These are phyloP conservation scores for Saccharomycopsis babjevae DNA, from an alignment of 805 yeast species.

Conservation along the genomic window DNA sequence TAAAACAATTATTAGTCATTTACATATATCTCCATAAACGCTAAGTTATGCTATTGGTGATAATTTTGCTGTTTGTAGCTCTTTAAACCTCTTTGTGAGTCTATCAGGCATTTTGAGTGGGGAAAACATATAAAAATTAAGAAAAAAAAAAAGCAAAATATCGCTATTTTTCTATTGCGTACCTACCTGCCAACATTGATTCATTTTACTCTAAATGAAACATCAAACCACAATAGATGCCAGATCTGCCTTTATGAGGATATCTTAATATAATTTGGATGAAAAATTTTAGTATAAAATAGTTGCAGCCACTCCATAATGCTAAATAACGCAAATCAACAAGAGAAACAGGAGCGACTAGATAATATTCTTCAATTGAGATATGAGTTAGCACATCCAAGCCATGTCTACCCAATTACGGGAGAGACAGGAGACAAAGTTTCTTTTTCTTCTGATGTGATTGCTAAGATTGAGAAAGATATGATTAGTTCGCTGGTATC, in stretches of 20 bases:
- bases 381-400: neutral
- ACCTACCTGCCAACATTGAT: too few species aligned
- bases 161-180: too few species aligned
- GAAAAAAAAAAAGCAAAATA: neutral
- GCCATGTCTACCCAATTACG: neutral
- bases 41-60: neutral
- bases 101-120: too few species aligned
- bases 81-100: too few species aligned
- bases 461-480: neutral
- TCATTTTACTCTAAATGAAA: too few species aligned
- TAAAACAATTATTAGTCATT: neutral
- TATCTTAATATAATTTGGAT: neutral
- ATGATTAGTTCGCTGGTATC: neutral
- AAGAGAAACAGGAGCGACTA: neutral
- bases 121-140: too few species aligned
- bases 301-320: neutral
- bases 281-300: neutral
- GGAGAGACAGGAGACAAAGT: neutral
- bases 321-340: neutral
- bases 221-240: too few species aligned
- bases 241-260: too few species aligned
- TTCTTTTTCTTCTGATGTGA: neutral
- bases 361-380: neutral
- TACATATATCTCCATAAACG: neutral
- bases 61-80: too few species aligned